A percentile compares a stretch with the other conserved stretches of the same genome.
These are phyloP conservation scores for Macrophomina phaseolina DNA, from an alignment of 2,329 filamentous ascomycete species.

Conservation along the genomic window DNA sequence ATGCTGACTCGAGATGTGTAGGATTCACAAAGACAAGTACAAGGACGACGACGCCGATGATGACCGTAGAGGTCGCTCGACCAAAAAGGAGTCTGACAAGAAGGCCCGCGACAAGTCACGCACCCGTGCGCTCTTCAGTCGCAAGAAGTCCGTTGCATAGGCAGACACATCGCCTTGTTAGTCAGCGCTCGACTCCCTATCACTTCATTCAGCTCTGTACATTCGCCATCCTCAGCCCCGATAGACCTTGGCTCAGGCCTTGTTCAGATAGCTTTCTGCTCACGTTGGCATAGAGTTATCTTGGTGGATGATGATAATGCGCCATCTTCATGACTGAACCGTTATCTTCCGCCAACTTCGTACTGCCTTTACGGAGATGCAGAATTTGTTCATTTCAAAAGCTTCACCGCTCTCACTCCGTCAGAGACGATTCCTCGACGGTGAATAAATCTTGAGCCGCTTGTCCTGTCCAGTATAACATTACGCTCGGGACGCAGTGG, in stretches of 20 bases:
- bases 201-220: conserved; percentile 11
- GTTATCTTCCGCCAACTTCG: neutral
- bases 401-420: neutral
- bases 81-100: conserved; percentile 55
- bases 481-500: neutral
- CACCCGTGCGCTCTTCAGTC: conserved; percentile 74
- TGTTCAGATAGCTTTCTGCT: neutral
- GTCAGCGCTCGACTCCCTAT: neutral
- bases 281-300: neutral
- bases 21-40: conserved; percentile 98
- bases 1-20: conserved; percentile 46
- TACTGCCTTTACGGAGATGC: neutral
- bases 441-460: neutral
- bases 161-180: neutral
- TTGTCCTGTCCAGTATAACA: neutral
- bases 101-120: conserved; percentile 78
- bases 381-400: conserved; percentile 2
- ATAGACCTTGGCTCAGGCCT: neutral
- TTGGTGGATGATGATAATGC: neutral
- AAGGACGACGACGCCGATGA: conserved; percentile 58
- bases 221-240: neutral
- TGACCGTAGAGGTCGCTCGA: conserved; percentile 53
- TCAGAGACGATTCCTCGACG: neutral
- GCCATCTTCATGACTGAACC: neutral
- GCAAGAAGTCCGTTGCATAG: conserved; percentile 55